These are phyloP conservation scores for Colletotrichum costaricense DNA, from an alignment of 2,329 filamentous ascomycete species.

Conservation along the genomic window DNA sequence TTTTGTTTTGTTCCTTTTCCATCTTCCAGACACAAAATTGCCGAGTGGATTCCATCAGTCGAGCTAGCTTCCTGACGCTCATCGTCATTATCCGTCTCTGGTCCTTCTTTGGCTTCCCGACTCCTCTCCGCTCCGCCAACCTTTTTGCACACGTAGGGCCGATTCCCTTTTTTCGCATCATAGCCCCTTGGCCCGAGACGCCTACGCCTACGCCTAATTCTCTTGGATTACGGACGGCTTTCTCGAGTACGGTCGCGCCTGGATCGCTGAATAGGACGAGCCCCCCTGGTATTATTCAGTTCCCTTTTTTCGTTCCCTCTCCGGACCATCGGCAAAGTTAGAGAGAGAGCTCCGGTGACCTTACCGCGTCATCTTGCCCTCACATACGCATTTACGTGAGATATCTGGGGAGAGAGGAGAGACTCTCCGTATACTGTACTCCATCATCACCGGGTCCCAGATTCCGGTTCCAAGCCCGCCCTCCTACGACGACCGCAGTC, in stretches of 20 bases:
- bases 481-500: neutral
- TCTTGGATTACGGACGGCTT: neutral
- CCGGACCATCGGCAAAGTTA: neutral
- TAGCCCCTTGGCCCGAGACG: conserved; percentile 1
- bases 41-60: neutral
- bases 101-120: neutral
- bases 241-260: neutral
- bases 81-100: neutral
- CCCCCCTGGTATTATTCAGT: neutral
- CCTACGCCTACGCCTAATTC: neutral
- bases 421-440: neutral
- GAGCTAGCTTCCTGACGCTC: neutral
- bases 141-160: neutral
- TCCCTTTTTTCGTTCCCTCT: neutral
- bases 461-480: neutral
- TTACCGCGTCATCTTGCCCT: conserved; percentile 14
- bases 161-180: neutral
- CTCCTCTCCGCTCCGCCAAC: neutral
- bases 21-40: neutral
- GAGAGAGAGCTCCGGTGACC: neutral
- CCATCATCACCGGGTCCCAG: neutral
- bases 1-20: neutral
- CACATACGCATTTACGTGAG: neutral
- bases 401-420: conserved; percentile 16
- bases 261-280: neutral